phyloP scores from a whole-genome alignment of 306 rosid species.

The Gastrolobium villosum region DNA sequence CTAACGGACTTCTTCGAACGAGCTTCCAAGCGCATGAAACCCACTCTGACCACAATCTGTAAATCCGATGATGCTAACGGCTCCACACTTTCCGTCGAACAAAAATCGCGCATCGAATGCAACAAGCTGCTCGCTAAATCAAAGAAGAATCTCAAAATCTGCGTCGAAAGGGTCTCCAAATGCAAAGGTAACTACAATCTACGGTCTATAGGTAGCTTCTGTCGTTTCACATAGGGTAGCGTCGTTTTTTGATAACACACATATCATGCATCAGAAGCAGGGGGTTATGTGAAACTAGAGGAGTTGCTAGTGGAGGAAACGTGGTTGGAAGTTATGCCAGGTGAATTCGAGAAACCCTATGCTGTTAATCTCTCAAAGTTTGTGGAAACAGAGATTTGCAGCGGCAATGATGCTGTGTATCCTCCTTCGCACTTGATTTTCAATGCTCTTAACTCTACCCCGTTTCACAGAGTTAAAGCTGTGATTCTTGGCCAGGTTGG shows the following conservation, averaged over 20 bases:
- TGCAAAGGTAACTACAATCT: constrained; percentile 50
- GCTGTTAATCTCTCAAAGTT: constrained; percentile 71
- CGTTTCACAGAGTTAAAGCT: constrained; percentile 77
- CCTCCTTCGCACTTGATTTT: constrained; percentile 91
- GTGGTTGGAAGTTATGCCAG: constrained; percentile 77
- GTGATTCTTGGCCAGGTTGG: constrained; percentile 85
- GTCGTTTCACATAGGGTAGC: background rate
- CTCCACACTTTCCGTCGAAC: constrained; percentile 49
- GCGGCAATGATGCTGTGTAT: constrained; percentile 57
- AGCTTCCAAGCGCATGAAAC: constrained; percentile 65
- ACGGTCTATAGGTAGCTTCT: background rate
- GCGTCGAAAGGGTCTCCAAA: constrained; percentile 59
- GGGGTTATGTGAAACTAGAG: constrained; percentile 59
- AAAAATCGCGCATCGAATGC: constrained; percentile 70
- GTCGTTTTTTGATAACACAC: background rate
- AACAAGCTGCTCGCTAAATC: constrained; percentile 74
- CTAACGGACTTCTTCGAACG: constrained; percentile 64
- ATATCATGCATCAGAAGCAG: constrained; percentile 6
- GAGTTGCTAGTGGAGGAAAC: constrained; percentile 82
- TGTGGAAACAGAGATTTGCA: constrained; percentile 65
- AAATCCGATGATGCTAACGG: constrained; percentile 26
- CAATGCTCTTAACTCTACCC: constrained; percentile 91
- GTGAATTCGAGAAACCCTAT: constrained; percentile 81
- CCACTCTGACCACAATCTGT: constrained; percentile 44
- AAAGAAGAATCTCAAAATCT: constrained; percentile 71